Evolutionary conservation across 352 stramenopile genomes (phyloP).

Genomic region (Globisporangium solare): DNA sequence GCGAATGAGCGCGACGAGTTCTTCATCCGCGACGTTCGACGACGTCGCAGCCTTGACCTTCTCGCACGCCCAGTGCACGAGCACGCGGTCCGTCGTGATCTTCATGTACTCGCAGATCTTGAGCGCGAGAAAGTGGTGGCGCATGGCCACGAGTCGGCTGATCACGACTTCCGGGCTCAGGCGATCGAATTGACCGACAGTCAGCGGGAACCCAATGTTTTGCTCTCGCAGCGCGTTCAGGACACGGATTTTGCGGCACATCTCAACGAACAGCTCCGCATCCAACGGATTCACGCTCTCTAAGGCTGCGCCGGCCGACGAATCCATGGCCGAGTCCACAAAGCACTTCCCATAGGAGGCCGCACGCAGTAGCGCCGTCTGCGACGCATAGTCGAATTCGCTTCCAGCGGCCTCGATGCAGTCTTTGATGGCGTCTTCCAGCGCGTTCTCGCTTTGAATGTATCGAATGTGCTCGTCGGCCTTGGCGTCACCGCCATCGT

Average conservation of each 20-base stretch:
- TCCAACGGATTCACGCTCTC: slow-evolving; percentile 37
- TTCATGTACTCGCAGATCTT: slow-evolving; percentile 90
- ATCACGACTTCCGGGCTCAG: slow-evolving; percentile 84
- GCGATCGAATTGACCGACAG: slow-evolving; percentile 74
- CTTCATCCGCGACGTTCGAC: slow-evolving; percentile 60
- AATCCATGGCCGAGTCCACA: slow-evolving; percentile 59
- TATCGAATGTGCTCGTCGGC: slow-evolving; percentile 88
- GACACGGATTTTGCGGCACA: slow-evolving; percentile 85
- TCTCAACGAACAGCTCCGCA: slow-evolving; percentile 84
- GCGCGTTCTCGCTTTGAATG: slow-evolving; percentile 72
- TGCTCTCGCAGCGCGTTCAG: slow-evolving; percentile 87
- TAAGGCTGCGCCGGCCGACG: slow-evolving; percentile 19
- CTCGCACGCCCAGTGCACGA: slow-evolving; percentile 89
- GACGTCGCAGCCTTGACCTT: slow-evolving; percentile 71
- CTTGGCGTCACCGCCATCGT: slow-evolving; percentile 84
- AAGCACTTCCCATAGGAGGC: slow-evolving; percentile 90
- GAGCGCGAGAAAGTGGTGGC: slow-evolving; percentile 86
- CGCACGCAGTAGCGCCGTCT: slow-evolving; percentile 78
- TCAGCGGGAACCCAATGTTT: slow-evolving; percentile 77
- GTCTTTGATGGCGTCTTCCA: slow-evolving; percentile 85
- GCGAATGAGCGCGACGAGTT: slow-evolving; percentile 76
- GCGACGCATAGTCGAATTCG: slow-evolving; percentile 81
- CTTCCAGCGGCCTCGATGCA: slow-evolving; percentile 83
- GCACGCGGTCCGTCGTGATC: slow-evolving; percentile 82
- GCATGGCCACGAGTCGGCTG: slow-evolving; percentile 76